Conservation (phyloP, 2,329 filamentous ascomycete genomes). For the Xylaria arbuscula region DNA sequence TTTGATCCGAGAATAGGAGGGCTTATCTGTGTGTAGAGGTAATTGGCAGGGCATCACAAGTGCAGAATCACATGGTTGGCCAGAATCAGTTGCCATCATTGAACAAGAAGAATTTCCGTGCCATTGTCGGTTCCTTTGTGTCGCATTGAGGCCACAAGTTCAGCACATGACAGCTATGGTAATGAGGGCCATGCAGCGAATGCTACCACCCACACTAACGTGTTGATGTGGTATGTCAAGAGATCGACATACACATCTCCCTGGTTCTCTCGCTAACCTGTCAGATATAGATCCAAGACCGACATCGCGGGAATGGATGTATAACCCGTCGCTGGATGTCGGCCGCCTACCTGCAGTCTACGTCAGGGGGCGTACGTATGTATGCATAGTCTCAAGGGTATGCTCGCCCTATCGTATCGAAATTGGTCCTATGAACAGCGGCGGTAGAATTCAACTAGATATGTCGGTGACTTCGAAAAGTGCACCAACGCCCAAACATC, state of each 20-base stretch:
- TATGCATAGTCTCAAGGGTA: slow-evolving; percentile 10
- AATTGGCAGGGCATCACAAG: neutral
- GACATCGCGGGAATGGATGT: slow-evolving; percentile 17
- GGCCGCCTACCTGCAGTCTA: slow-evolving; percentile 10
- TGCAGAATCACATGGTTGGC: slow-evolving; percentile 1
- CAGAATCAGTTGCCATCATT: slow-evolving; percentile 1
- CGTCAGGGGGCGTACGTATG: slow-evolving; percentile 10
- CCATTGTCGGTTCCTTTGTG: neutral
- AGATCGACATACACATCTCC: slow-evolving; percentile 25
- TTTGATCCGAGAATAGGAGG: neutral
- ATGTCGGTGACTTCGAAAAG: slow-evolving; percentile 5
- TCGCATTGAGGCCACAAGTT: slow-evolving; percentile 9
- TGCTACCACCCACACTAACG: slow-evolving; percentile 28
- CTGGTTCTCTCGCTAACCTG: neutral
- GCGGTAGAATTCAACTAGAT: neutral
- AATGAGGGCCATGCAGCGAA: slow-evolving; percentile 8
- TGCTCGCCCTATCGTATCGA: slow-evolving; percentile 4
- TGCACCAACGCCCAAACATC: slow-evolving; percentile 15
- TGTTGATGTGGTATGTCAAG: slow-evolving; percentile 19
- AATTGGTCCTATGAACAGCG: neutral
- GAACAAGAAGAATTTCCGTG: slow-evolving; percentile 6
- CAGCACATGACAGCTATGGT: slow-evolving; percentile 23
- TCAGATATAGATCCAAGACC: slow-evolving; percentile 19
- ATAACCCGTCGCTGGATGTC: slow-evolving; percentile 3
- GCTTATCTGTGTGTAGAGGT: neutral